phyloP scores from a whole-genome alignment of 306 rosid species.

The Corylus heterophylla region DNA sequence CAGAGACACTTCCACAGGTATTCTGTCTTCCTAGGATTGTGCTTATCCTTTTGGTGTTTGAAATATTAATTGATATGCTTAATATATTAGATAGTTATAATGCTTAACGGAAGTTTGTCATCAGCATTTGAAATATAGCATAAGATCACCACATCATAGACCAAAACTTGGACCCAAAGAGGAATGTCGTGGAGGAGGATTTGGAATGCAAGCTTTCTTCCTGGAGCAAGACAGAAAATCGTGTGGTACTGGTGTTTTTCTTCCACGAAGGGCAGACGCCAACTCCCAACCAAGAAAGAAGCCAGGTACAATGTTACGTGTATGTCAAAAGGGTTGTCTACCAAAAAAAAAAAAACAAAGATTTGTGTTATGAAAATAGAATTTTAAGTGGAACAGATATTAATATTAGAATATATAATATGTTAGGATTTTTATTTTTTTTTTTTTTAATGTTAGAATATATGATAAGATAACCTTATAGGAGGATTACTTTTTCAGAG shows the following conservation, averaged over 20 bases:
- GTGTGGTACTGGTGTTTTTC: conserved; percentile 83
- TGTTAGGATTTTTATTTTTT: no score
- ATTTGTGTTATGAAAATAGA: no score
- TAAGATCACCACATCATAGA: conserved; percentile 34
- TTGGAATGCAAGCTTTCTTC: conserved; percentile 81
- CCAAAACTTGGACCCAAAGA: conserved; percentile 28
- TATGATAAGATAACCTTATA: no score
- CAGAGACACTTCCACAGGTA: conserved; percentile 27
- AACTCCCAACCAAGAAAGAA: conserved; percentile 44
- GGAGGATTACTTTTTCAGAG: no score
- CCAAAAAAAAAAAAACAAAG: no score
- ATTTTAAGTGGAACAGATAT: no score
- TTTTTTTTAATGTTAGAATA: no score
- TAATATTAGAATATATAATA: no score
- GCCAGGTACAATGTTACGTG: conserved; percentile 50
- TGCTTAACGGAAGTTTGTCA: neutral
- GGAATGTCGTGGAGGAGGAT: conserved; percentile 59
- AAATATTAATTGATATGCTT: neutral
- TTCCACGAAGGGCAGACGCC: conserved; percentile 60
- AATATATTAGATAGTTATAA: neutral
- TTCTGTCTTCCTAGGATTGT: no score
- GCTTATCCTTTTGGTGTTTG: no score
- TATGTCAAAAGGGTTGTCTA: neutral
- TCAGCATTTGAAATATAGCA: conserved; percentile 34
- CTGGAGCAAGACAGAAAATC: conserved; percentile 51